A percentile compares a stretch with the other conserved stretches of the same genome.
Evolutionary conservation across 73 alveolate genomes (phyloP).

Genomic region (Blepharisma japonicum): DNA sequence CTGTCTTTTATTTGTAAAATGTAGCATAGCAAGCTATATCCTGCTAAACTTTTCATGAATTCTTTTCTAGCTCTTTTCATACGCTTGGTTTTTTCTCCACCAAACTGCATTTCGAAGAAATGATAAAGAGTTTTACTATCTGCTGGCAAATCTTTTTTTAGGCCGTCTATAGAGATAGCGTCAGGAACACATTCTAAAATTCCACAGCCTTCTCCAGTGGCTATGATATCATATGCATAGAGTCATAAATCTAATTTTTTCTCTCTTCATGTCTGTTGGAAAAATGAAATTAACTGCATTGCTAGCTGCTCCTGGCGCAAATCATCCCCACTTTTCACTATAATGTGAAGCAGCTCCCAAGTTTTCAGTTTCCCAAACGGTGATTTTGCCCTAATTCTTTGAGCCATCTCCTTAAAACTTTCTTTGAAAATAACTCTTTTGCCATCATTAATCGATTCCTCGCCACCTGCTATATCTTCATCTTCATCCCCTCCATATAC

Average conservation of each 20-base stretch:
- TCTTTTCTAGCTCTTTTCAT: slow-evolving; percentile 91
- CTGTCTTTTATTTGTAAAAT: slow-evolving; percentile 93
- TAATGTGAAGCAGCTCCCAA: slow-evolving; percentile 66
- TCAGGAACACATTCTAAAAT: slow-evolving; percentile 77
- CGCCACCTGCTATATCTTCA: slow-evolving; percentile 16
- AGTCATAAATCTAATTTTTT: slow-evolving; percentile 61
- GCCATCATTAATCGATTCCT: slow-evolving; percentile 28
- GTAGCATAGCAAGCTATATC: slow-evolving; percentile 93
- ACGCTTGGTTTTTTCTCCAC: slow-evolving; percentile 33
- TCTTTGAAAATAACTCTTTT: slow-evolving; percentile 41
- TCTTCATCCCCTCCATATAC: slow-evolving; percentile 18
- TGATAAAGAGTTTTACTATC: slow-evolving; percentile 45
- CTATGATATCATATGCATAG: slow-evolving; percentile 78
- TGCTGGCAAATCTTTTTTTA: slow-evolving; percentile 60
- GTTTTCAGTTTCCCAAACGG: slow-evolving; percentile 79
- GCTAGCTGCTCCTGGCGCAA: slow-evolving; percentile 91
- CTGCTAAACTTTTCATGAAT: slow-evolving; percentile 95
- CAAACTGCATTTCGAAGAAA: slow-evolving; percentile 43
- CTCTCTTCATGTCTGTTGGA: slow-evolving; percentile 65
- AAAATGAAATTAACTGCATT: slow-evolving; percentile 70
- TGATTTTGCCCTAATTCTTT: slow-evolving; percentile 71
- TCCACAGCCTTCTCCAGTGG: slow-evolving; percentile 85
- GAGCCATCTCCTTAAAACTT: slow-evolving; percentile 60
- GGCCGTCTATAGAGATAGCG: slow-evolving; percentile 74
- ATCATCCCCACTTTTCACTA: slow-evolving; percentile 85